These are phyloP conservation scores for Durio zibethinus DNA, from an alignment of 345 rosid genomes.

Conservation along the genomic window DNA sequence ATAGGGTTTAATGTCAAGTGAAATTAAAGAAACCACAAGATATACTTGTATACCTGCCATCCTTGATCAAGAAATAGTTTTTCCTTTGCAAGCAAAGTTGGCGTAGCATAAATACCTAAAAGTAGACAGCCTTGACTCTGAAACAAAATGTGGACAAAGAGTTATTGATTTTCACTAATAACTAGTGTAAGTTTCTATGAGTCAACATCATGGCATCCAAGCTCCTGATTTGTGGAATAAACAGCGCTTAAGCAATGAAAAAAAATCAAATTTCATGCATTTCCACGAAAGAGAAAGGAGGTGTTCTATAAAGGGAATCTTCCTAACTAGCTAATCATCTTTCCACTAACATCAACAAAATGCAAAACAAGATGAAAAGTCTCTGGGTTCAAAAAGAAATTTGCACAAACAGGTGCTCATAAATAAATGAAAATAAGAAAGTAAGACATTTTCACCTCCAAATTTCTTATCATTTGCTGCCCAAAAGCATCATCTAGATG, in stretches of 20 bases:
- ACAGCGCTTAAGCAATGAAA: neutral
- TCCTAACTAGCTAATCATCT: neutral
- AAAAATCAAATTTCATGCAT: neutral
- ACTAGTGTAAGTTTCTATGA: neutral
- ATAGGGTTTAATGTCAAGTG: neutral
- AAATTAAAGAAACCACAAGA: slow-evolving; percentile 10
- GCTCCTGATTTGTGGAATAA: neutral
- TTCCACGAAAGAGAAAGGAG: neutral
- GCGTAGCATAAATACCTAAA: slow-evolving; percentile 75
- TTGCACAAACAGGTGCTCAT: neutral
- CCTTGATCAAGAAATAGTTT: slow-evolving; percentile 78
- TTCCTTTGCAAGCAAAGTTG: slow-evolving; percentile 83
- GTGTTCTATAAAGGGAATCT: neutral
- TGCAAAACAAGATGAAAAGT: neutral
- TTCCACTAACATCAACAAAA: neutral
- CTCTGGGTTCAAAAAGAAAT: neutral
- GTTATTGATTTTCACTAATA: neutral
- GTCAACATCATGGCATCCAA: neutral
- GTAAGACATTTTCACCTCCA: slow-evolving; percentile 60
- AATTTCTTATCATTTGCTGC: slow-evolving; percentile 88
- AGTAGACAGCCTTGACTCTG: slow-evolving; percentile 98
- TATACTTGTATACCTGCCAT: slow-evolving; percentile 91
- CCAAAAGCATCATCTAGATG: slow-evolving; percentile 98
- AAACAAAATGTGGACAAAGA: slow-evolving; percentile 18
- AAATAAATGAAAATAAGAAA: slow-evolving; percentile 11